These are phyloP conservation scores for Fusarium chuoi DNA, from an alignment of 2,329 filamentous ascomycete genomes.

Conservation along the genomic window DNA sequence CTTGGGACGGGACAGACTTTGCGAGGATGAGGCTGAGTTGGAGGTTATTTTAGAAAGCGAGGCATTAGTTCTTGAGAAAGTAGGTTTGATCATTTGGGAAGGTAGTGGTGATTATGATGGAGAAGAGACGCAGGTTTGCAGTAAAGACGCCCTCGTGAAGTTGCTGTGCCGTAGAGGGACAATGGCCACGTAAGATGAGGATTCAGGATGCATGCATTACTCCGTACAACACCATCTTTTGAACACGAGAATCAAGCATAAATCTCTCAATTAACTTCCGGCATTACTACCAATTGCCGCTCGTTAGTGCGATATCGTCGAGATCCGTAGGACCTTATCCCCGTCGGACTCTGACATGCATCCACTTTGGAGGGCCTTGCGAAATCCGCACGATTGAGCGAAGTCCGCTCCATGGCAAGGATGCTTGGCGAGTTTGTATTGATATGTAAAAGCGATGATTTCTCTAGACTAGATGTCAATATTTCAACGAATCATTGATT, in stretches of 20 bases:
- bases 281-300: background rate
- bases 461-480: accelerated
- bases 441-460: background rate
- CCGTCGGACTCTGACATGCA: constrained; percentile 4
- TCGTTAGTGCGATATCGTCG: background rate
- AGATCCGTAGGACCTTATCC: background rate
- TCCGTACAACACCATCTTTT: background rate
- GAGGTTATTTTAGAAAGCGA: accelerated
- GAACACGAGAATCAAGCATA: background rate
- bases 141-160: background rate
- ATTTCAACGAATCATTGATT: no score
- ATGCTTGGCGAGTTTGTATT: background rate
- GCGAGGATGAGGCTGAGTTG: background rate
- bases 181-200: background rate
- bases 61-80: background rate
- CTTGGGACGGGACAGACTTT: background rate
- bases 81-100: accelerated
- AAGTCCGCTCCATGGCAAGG: background rate
- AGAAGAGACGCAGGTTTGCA: background rate
- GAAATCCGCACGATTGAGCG: background rate
- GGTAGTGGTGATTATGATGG: background rate
- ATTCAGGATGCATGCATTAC: background rate
- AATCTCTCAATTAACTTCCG: background rate
- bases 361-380: background rate
- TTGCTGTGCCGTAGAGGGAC: background rate